A percentile compares a stretch with the other conserved stretches of the same genome.
phyloP scores from a whole-genome alignment of 1,284 basidiomycete genomes.

The Austroboletus novae-zelandiae region DNA sequence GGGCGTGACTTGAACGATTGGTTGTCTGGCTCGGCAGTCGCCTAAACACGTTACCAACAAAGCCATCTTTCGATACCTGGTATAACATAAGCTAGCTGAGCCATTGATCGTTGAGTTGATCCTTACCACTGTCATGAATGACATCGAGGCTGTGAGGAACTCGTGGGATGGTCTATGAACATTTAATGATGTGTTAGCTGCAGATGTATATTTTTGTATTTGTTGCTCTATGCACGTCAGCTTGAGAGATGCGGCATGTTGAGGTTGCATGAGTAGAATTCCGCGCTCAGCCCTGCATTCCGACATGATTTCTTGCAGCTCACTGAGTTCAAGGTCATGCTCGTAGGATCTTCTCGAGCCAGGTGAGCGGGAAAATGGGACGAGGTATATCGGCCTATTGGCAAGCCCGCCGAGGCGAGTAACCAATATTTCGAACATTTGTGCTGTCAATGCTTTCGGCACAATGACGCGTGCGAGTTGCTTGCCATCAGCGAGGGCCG shows the following conservation, averaged over 20 bases:
- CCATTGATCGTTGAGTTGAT: background rate
- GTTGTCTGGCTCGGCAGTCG: background rate
- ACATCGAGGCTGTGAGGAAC: background rate
- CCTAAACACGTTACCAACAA: background rate
- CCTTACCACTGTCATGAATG: background rate
- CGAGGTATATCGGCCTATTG: constrained; percentile 44
- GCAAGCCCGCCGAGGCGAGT: constrained; percentile 42
- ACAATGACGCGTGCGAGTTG: constrained; percentile 46
- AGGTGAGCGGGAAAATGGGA: constrained; percentile 46
- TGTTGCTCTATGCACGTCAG: constrained; percentile 7
- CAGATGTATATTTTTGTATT: background rate
- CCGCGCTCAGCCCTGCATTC: constrained; percentile 40
- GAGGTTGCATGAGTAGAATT: constrained; percentile 46
- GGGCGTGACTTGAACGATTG: background rate
- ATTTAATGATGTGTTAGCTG: background rate
- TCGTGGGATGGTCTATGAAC: background rate
- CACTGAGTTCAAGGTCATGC: background rate
- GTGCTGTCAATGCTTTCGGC: constrained; percentile 40
- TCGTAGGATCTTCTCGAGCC: background rate
- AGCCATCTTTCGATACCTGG: background rate
- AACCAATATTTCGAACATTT: constrained; percentile 50
- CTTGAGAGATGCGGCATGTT: constrained; percentile 46
- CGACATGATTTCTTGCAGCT: constrained; percentile 28
- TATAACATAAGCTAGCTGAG: background rate
- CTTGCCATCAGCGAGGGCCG: constrained; percentile 40